Evolutionary conservation across 139 green algal genomes (phyloP).

Genomic region (Raphidocelis subcapitata): DNA sequence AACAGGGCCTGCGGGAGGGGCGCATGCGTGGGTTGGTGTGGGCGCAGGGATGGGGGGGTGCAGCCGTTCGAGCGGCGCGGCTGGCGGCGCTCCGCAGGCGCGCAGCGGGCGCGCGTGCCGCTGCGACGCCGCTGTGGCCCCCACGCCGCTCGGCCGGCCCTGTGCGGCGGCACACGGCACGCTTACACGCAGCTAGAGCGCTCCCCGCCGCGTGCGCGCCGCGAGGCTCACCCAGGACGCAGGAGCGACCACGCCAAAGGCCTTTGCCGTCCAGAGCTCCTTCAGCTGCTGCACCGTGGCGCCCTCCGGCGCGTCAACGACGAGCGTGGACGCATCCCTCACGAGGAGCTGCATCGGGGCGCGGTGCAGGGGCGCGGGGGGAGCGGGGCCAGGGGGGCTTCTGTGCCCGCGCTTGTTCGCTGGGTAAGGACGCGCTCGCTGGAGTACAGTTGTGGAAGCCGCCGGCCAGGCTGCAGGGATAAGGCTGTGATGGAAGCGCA

Average conservation of each 20-base stretch:
- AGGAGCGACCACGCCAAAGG: slow-evolving; percentile 4
- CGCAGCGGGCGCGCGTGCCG: background rate
- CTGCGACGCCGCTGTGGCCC: background rate
- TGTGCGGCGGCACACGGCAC: background rate
- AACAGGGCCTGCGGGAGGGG: slow-evolving; percentile 8
- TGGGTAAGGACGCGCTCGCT: too few species aligned
- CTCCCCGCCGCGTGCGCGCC: background rate
- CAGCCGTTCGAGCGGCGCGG: background rate
- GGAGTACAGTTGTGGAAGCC: too few species aligned
- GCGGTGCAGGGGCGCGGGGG: too few species aligned
- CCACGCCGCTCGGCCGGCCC: too few species aligned
- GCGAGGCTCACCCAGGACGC: slow-evolving; percentile 9
- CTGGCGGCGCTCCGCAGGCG: background rate
- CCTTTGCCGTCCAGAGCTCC: background rate
- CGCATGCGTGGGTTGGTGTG: background rate
- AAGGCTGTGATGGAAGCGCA: too few species aligned
- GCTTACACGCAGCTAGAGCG: background rate
- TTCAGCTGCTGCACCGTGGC: slow-evolving; percentile 16
- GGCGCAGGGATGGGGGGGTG: background rate
- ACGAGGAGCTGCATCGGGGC: slow-evolving; percentile 23
- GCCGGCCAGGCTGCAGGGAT: too few species aligned
- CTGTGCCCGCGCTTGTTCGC: too few species aligned
- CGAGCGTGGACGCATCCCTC: background rate
- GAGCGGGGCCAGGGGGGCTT: too few species aligned
- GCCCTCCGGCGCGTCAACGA: background rate